These are phyloP conservation scores for Hypoxylon sp. DNA, from an alignment of 2,329 filamentous ascomycete species.

Conservation along the genomic window DNA sequence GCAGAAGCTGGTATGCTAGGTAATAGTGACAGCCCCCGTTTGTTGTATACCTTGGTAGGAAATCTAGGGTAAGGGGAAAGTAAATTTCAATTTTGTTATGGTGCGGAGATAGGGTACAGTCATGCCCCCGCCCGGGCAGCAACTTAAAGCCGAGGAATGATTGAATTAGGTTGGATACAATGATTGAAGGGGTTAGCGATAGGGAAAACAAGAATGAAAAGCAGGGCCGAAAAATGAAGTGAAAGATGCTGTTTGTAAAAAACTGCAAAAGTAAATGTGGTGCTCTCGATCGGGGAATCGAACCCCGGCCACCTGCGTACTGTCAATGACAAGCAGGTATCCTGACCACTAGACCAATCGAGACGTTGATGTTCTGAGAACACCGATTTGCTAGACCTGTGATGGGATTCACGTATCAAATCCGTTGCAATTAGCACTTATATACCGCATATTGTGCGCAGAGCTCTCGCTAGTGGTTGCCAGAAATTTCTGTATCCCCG, in stretches of 20 bases:
- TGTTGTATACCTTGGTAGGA: too few relatives aligned
- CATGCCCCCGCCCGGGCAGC: neutral
- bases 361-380: constrained; percentile 19
- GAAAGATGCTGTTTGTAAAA: neutral
- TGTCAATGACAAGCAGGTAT: constrained; percentile 44
- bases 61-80: too few relatives aligned
- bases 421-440: neutral
- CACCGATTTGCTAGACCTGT: constrained; percentile 1
- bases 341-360: constrained; percentile 46
- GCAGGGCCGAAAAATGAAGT: too few relatives aligned
- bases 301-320: constrained; percentile 53
- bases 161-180: neutral
- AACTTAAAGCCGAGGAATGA: neutral
- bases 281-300: constrained; percentile 57
- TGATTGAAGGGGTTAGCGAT: neutral
- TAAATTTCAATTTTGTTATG: too few relatives aligned
- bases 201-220: too few relatives aligned
- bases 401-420: constrained; percentile 27
- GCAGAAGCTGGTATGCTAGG: too few relatives aligned
- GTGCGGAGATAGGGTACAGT: too few relatives aligned
- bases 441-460: neutral
- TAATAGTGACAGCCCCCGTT: too few relatives aligned
- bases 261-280: neutral
- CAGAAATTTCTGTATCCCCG: constrained; percentile 20
- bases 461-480: neutral